Base-by-base conservation (phyloP, 192 early-diverging fungal species). In the Podila verticillata region DNA sequence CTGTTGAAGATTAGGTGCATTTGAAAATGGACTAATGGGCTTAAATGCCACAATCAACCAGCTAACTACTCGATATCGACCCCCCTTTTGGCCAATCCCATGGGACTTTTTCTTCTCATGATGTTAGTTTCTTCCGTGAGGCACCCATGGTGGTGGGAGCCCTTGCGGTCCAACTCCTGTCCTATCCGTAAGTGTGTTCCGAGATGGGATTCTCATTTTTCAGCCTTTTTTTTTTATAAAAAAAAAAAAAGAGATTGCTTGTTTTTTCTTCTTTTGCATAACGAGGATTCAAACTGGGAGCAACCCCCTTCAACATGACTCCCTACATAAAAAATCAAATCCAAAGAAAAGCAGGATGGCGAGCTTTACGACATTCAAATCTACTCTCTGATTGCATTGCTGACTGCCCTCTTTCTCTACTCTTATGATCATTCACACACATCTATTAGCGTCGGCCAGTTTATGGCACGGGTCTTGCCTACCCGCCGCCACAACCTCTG, bases 81-180 rank as follows among this genome's bases (percentile, higher is more conserved):
- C 22, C 54, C n/a, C 56, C 4, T 63, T 26, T 15, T 30, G 24
- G 29, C 28, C 29, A n/a, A 31, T 34, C 15, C 1, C 36, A 20
- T 26, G 44, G n/a, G 22, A 20, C n/a, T 35, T 59, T 9, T 28
- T 22, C 28, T 48, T 44, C 22, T 64, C 32, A 66, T 22, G 17
- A 3, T 28, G 15, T 4, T 48, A 78, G 74, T 30, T 78, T 78
- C 63, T 78, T 78, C 35, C 74, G 74, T 15, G 74, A 78, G 22
- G 48, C 74, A 1, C 74, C 74, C 7, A 70, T 78, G 67, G 61
- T 61, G 6, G 68, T 78, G 12, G 61, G 61, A 13, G 7, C 57
- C 2, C 64, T 89, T 20, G 82, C 87, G 15, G 59, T 88, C 48
- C 88, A 89, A 57, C 72, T 89, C 29, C 35, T 89, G 8, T 79